Conservation (phyloP, 768 basidiomycete species). For the Leccinum variicolor region DNA sequence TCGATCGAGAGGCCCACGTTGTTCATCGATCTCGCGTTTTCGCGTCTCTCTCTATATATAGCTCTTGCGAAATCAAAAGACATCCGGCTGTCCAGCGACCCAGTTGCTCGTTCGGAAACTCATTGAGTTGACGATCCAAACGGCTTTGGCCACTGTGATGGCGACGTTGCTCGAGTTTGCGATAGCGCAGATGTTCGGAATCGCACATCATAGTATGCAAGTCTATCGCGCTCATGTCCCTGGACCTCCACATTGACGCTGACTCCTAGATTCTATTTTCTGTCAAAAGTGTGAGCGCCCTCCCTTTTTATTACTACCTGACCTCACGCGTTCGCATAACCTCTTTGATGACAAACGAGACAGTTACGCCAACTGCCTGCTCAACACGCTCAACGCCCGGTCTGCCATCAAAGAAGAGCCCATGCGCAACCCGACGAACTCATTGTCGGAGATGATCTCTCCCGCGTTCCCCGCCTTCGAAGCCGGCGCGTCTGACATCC, state of each 20-base stretch:
- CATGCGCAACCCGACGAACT: background rate
- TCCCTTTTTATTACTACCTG: too few species aligned
- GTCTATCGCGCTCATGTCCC: background rate
- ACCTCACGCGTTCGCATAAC: background rate
- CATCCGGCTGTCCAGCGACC: background rate
- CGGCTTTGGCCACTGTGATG: constrained; percentile 7
- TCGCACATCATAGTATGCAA: constrained; percentile 10
- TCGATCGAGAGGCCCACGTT: background rate
- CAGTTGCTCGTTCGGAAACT: constrained; percentile 9
- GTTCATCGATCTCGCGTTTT: background rate
- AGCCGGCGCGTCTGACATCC: background rate
- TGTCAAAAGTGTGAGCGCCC: constrained; percentile 5
- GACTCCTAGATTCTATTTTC: constrained; percentile 4
- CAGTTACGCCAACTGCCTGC: constrained; percentile 4
- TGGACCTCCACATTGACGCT: background rate
- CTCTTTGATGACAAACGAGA: background rate
- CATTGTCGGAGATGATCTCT: background rate
- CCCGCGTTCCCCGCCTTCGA: background rate
- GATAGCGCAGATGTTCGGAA: constrained; percentile 3
- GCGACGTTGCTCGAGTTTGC: constrained; percentile 11
- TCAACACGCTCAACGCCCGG: constrained; percentile 3
- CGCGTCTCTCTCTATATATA: background rate
- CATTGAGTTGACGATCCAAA: constrained; percentile 12
- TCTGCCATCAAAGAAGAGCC: background rate
- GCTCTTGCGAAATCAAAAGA: background rate